Conservation (phyloP, 257 asterid genomes). For the Vinca minor region DNA sequence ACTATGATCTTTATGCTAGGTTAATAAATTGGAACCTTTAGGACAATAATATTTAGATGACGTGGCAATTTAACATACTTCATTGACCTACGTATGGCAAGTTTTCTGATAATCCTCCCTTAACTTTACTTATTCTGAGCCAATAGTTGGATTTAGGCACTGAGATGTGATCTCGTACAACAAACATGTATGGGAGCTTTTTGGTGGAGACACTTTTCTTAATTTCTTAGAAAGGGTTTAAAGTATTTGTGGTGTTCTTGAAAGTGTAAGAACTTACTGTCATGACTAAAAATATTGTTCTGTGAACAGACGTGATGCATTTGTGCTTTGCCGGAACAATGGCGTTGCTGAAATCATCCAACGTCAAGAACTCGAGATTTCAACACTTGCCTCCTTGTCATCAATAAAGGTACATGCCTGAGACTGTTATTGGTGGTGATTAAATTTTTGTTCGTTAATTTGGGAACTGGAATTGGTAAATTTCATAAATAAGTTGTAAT, state of each 20-base stretch:
- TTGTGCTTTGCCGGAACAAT: constrained; percentile 58
- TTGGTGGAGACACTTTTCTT: not conserved
- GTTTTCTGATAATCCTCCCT: not conserved
- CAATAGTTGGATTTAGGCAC: constrained; percentile 3
- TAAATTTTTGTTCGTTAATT: not conserved
- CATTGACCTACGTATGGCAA: not conserved
- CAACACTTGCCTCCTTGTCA: constrained; percentile 68
- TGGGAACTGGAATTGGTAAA: not conserved
- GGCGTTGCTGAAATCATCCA: constrained; percentile 38
- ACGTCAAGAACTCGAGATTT: constrained; percentile 53
- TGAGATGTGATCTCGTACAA: not conserved
- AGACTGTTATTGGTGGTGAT: not conserved
- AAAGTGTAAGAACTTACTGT: not conserved
- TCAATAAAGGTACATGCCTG: constrained; percentile 48
- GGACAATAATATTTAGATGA: not conserved
- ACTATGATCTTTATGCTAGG: not conserved
- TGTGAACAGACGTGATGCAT: constrained; percentile 56
- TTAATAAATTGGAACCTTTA: not conserved
- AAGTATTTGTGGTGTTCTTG: not conserved
- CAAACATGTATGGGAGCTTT: not conserved
- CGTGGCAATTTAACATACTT: not conserved
- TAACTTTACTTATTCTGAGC: not conserved
- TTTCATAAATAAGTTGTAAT: not conserved
- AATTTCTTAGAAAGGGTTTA: not conserved
- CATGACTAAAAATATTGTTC: constrained; percentile 1